phyloP scores from a whole-genome alignment of 768 basidiomycete species.

The Amanita pseudoporphyria region DNA sequence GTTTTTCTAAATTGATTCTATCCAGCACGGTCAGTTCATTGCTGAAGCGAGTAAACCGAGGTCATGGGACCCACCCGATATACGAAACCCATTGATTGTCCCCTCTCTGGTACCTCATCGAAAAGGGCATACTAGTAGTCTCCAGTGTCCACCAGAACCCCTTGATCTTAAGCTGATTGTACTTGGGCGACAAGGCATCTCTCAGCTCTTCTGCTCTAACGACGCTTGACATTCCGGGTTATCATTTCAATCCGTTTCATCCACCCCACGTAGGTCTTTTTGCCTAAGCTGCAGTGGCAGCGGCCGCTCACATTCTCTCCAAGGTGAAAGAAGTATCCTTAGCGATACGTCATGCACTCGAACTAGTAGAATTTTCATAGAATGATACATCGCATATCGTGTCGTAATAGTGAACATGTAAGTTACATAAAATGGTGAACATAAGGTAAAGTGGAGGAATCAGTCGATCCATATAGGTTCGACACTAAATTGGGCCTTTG shows the following conservation, averaged over 20 bases:
- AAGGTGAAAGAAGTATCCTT: neutral
- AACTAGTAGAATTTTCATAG: neutral
- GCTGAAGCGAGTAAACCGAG: too few species aligned
- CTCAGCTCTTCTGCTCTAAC: conserved; percentile 26
- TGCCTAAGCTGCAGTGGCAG: neutral
- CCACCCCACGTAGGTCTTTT: conserved; percentile 33
- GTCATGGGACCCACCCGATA: conserved; percentile 25
- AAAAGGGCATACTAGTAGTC: conserved; percentile 30
- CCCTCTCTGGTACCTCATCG: conserved; percentile 26
- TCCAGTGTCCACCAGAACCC: conserved; percentile 41
- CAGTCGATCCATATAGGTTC: conserved; percentile 31
- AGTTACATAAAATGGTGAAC: neutral
- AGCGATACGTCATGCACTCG: neutral
- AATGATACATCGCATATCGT: neutral
- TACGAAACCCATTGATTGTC: conserved; percentile 28
- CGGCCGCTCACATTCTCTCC: neutral
- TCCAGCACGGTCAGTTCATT: too few species aligned
- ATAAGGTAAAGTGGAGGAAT: neutral
- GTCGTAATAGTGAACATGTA: too few species aligned
- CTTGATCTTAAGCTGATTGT: conserved; percentile 29
- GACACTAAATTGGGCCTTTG: too few species aligned
- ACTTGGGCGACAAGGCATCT: conserved; percentile 25
- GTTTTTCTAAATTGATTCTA: conserved; percentile 28
- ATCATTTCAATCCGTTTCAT: conserved; percentile 57
- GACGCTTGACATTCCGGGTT: conserved; percentile 48